Percentiles rank a stretch among this genome's conserved stretches.
These are phyloP conservation scores for Fragaria nilgerrensis DNA, from an alignment of 306 rosid genomes.

Conservation along the genomic window DNA sequence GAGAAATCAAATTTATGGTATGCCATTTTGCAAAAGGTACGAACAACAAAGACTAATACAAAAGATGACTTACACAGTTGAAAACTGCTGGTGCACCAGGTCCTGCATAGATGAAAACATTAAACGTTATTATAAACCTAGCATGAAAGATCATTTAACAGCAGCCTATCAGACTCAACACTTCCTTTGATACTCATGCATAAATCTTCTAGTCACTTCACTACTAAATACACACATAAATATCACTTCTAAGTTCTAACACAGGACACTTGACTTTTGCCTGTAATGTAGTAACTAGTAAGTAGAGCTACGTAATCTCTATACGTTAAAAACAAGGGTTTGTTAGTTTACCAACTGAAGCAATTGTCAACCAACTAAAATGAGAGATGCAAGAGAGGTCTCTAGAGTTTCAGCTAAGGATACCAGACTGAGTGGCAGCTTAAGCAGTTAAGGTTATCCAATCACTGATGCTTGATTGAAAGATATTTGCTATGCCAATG, in stretches of 20 bases:
- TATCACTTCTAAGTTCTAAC: neutral
- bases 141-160: neutral
- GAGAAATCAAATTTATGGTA: neutral
- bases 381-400: neutral
- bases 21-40: neutral
- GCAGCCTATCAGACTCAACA: neutral
- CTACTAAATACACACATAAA: neutral
- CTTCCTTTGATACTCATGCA: neutral
- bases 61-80: slow-evolving; percentile 70
- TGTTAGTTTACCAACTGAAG: neutral
- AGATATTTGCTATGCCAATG: neutral
- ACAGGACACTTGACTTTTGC: neutral
- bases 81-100: slow-evolving; percentile 94
- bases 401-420: neutral
- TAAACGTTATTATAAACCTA: slow-evolving; percentile 15
- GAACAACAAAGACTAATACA: neutral
- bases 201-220: neutral
- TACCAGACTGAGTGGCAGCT: neutral
- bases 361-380: neutral
- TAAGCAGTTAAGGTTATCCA: neutral
- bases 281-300: neutral
- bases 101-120: slow-evolving; percentile 50
- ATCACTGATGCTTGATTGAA: neutral
- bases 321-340: neutral
- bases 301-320: neutral